Evolutionary conservation across 192 early-diverging fungal genomes (phyloP), one percentile per base, ranked within the genome.

Genomic region (Dissophora ornata): DNA sequence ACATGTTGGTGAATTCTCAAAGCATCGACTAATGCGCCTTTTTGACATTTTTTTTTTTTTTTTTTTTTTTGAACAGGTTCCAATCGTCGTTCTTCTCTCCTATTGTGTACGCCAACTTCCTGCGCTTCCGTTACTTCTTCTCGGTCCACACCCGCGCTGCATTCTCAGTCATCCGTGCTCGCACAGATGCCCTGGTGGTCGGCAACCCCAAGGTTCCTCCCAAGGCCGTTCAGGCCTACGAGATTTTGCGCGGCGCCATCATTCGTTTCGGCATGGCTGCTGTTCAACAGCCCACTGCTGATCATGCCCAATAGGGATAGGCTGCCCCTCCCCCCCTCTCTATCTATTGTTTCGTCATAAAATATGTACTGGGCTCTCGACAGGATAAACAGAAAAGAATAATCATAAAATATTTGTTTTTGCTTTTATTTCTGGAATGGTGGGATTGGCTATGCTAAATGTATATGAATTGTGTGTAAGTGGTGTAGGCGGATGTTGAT

Each of bases 101-200:
- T 38, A 54, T 95, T 29, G 53, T 93, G 13, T 93, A 87, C 59
- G 81, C 77, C 36, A 87, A 91, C 62, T 93, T 93, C 74, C 75
- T 95, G 63, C 83, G 86, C 24, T 90, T 93, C 83, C 79, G 93
- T 25, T 91, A 86, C 70, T 81, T 88, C 78, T 84, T 91, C 46
- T 87, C 83, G 30, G 56, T 85, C 29, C 85, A 84, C 59, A 82
- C 81, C 10, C 77, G 80, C 40, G 63, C 67, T 36, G 79, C 81
- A 3, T 85, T 88, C 49, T 29, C 62, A 33, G 44, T 82, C 29
- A 56, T 83, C 22, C 61, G 62, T 12, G 51, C 48, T 26, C 57
- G 74, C 25, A 15, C 80, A 30, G 86, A 88, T 55, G 62, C 50
- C 7, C 11, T 58, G 15, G 33, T 82, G 3, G 16, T 86, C 11